Evolutionary conservation across 169 alveolate species (phyloP), one percentile per base, ranked within the genome.

Genomic region (Cyclospora cayetanensis): DNA sequence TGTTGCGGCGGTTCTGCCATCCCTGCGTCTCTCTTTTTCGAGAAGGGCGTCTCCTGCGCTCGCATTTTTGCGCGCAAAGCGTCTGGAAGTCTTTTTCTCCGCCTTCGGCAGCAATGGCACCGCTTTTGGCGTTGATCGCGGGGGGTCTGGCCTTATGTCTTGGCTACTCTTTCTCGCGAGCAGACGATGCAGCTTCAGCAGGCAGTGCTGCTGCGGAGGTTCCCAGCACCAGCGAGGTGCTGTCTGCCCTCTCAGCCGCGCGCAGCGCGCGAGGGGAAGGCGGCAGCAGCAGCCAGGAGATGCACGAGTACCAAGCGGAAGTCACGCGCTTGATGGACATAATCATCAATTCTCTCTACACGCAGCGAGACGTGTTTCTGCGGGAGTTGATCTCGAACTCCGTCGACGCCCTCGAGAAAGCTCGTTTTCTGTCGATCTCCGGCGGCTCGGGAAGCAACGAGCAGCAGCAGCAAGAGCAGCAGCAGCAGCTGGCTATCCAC

Each of bases 241-340:
- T 70, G 2, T 4, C 55, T 7, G 11, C 50, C 9, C 31, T 70
- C 27, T 31, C 34, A 70, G 52, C 20, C 35, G 55, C 25, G 50
- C 12, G 46, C 12, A 15, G 20, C 34, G 55, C 7, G 5, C 0
- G 46, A 68, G 22, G 90, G 92, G 5, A 31, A 7, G n/a, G n/a
- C n/a, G n/a, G n/a, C n/a, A n/a, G n/a, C n/a, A 68, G 27, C 27
- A 68, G 34, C 25, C 91, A 83, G 18, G 96, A 94, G 92, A 87
- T 82, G 41, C 95, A 94, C 74, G 93, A 93, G 95, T 94, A 93
- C 94, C 93, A 95, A 94, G 99, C 99, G 7, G 99, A 99, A 93
- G 99, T 99, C 52, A 97, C 99, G 46, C 95, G 99, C 70, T 96
- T 99, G 91, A 98, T 99, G 99, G 99, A 99, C 95, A 98, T 99